Conservation (phyloP, 345 rosid genomes). For the Geranium rotundifolium region DNA sequence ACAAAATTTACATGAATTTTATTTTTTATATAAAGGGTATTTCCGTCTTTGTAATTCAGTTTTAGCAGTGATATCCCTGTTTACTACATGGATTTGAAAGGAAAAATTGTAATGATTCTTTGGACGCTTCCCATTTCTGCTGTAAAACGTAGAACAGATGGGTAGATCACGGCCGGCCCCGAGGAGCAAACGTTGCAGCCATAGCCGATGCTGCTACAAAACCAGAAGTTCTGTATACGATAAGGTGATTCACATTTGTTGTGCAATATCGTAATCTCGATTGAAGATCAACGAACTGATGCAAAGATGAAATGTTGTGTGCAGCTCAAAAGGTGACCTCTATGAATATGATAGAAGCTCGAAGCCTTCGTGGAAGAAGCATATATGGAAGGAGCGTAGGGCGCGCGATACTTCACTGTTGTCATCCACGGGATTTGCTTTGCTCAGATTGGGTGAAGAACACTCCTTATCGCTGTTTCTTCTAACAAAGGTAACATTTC, state of each 20-base stretch:
- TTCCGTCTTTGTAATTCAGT: no score
- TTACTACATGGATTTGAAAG: not conserved
- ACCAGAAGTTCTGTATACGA: slow-evolving; percentile 39
- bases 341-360: slow-evolving; percentile 50
- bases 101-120: not conserved
- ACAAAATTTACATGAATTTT: no score
- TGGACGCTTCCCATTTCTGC: slow-evolving; percentile 13
- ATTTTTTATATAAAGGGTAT: no score
- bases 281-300: not conserved
- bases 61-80: not conserved
- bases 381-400: slow-evolving; percentile 34
- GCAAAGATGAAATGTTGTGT: slow-evolving; percentile 13
- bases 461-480: slow-evolving; percentile 45
- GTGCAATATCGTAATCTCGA: not conserved
- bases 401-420: slow-evolving; percentile 25
- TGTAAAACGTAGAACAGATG: slow-evolving; percentile 35
- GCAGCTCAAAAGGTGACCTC: slow-evolving; percentile 56
- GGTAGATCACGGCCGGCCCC: slow-evolving; percentile 54
- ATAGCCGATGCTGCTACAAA: slow-evolving; percentile 41
- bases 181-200: slow-evolving; percentile 52
- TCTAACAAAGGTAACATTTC: slow-evolving; percentile 43
- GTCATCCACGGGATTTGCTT: slow-evolving; percentile 30
- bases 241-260: slow-evolving; percentile 28
- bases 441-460: slow-evolving; percentile 36
- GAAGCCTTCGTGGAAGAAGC: slow-evolving; percentile 70